These are phyloP conservation scores for Pseudomassariella vexata DNA, from an alignment of 2,329 filamentous ascomycete genomes.

Conservation along the genomic window DNA sequence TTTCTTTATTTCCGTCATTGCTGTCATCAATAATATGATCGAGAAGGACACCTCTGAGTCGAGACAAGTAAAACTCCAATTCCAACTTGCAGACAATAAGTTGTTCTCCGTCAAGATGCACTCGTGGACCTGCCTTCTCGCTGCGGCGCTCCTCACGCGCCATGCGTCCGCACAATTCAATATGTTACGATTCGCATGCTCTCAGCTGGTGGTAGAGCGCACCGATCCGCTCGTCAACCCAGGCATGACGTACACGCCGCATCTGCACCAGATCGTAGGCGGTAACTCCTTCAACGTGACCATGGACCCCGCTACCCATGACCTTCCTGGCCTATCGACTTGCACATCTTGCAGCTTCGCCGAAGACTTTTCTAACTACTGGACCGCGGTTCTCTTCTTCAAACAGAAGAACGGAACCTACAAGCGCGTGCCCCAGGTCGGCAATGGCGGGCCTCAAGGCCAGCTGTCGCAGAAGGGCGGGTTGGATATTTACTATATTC, in stretches of 20 bases:
- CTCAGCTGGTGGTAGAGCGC: conserved; percentile 40
- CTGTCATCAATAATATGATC: no score
- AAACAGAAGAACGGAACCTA: conserved; percentile 35
- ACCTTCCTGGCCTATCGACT: conserved; percentile 27
- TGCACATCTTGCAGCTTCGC: conserved; percentile 38
- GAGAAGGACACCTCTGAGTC: no score
- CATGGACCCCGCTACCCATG: conserved; percentile 31
- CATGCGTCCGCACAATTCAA: conserved; percentile 26
- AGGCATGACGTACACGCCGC: conserved; percentile 36
- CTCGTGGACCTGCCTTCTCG: conserved; percentile 26
- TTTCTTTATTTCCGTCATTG: no score
- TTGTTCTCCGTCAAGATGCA: conserved; percentile 15
- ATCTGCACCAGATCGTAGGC: conserved; percentile 41
- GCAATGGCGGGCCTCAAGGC: conserved; percentile 38
- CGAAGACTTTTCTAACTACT: conserved; percentile 41
- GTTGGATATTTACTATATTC: conserved; percentile 39
- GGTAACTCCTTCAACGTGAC: conserved; percentile 39
- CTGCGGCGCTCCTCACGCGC: conserved; percentile 23
- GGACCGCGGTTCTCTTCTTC: conserved; percentile 41
- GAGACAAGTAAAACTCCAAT: background rate
- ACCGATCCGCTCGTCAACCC: conserved; percentile 40
- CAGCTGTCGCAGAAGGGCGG: conserved; percentile 36
- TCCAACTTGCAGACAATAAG: background rate
- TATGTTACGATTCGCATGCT: conserved; percentile 42
- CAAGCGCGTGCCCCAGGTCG: conserved; percentile 36